Conservation (phyloP, 108 stramenopile species). For the Skeletonema menzelii region DNA sequence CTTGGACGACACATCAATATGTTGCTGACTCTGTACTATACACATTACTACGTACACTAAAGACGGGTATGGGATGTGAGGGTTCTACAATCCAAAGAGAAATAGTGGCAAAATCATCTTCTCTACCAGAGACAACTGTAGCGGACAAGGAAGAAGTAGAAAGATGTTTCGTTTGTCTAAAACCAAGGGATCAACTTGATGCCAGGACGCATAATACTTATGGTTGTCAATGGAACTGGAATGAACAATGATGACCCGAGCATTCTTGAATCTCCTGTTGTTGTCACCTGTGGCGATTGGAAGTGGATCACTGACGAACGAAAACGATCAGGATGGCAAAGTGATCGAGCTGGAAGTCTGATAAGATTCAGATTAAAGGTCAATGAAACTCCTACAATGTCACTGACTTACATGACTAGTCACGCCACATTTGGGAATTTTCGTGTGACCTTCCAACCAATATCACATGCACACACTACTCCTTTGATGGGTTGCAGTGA, state of each 20-base stretch:
- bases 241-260: neutral
- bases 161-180: conserved; percentile 14
- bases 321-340: conserved; percentile 36
- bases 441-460: conserved; percentile 11
- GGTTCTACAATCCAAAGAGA: neutral
- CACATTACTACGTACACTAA: conserved; percentile 2
- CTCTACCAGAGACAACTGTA: conserved; percentile 7
- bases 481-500: conserved; percentile 16
- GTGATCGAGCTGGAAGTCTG: conserved; percentile 22
- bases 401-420: conserved; percentile 26
- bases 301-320: conserved; percentile 28
- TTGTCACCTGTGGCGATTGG: conserved; percentile 36
- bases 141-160: conserved; percentile 5
- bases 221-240: conserved; percentile 6
- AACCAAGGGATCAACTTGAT: conserved; percentile 11
- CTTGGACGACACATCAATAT: conserved; percentile 33
- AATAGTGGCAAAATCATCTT: neutral
- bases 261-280: neutral
- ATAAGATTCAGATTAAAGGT: conserved; percentile 21
- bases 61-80: conserved; percentile 9
- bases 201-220: neutral
- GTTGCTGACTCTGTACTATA: conserved; percentile 22
- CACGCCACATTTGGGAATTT: conserved; percentile 19
- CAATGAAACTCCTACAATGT: conserved; percentile 8
- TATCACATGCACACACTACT: conserved; percentile 2